These are phyloP conservation scores for Cladosporium sp. DNA, from an alignment of 2,329 filamentous ascomycete genomes.

Conservation along the genomic window DNA sequence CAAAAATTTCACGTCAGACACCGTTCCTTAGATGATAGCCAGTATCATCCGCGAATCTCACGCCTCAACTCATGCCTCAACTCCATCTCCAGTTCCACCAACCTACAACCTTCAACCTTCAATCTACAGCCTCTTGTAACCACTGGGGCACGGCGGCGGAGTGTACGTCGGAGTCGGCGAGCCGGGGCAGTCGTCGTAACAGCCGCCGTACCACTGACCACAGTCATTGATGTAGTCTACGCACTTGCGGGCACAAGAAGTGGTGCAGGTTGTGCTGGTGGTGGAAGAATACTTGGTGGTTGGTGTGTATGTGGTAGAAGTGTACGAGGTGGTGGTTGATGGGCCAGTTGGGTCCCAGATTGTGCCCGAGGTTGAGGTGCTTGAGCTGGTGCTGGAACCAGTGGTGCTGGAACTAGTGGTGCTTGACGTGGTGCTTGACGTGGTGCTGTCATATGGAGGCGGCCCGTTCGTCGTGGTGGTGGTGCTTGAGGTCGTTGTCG, in stretches of 20 bases:
- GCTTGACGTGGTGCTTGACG: neutral
- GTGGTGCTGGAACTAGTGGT: neutral
- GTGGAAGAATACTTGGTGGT: constrained; percentile 8
- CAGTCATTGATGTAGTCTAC: constrained; percentile 25
- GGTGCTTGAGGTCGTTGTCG: neutral
- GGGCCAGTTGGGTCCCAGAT: neutral
- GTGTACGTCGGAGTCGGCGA: constrained; percentile 21
- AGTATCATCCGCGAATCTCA: neutral
- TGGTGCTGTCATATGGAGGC: no score
- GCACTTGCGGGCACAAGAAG: constrained; percentile 10
- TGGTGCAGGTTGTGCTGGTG: neutral
- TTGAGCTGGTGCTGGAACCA: neutral
- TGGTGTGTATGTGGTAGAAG: constrained; percentile 9
- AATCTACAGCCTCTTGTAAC: neutral
- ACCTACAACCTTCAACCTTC: neutral
- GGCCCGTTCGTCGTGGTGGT: neutral
- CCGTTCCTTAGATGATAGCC: neutral
- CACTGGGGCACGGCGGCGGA: constrained; percentile 15
- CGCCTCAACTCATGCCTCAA: neutral
- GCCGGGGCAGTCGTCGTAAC: constrained; percentile 21
- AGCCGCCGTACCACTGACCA: constrained; percentile 22
- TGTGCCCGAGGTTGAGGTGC: neutral
- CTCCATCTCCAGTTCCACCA: no score
- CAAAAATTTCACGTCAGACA: neutral
- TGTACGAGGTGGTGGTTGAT: neutral